A percentile compares a stretch with the other conserved stretches of the same genome.
Conservation (phyloP, 169 alveolate species). For the Babesia bigemina region DNA sequence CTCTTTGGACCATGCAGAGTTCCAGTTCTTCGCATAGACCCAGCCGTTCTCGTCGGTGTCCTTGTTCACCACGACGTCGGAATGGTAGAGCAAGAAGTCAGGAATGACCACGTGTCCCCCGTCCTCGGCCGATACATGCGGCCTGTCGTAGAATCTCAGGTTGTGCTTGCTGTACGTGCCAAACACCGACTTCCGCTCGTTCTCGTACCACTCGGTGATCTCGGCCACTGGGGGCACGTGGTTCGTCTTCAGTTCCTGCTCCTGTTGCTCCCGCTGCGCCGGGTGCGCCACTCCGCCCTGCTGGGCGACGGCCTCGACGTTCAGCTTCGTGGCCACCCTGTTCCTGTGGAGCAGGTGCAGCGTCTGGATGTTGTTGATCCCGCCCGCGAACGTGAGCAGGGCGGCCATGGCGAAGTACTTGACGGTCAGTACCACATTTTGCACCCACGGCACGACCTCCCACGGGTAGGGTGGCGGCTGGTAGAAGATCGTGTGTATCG, state of each 20-base stretch:
- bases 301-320: constrained; percentile 23
- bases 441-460: constrained; percentile 39
- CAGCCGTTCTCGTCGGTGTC: constrained; percentile 67
- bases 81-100: constrained; percentile 8
- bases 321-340: constrained; percentile 43
- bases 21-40: constrained; percentile 63
- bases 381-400: constrained; percentile 57
- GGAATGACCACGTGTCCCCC: constrained; percentile 36
- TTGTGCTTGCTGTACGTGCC: constrained; percentile 47
- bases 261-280: not conserved
- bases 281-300: not conserved
- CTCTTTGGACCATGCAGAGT: constrained; percentile 37
- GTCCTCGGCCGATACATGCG: constrained; percentile 48
- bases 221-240: not conserved
- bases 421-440: constrained; percentile 47
- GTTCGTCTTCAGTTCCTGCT: not conserved
- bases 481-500: constrained; percentile 48
- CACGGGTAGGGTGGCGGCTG: constrained; percentile 60
- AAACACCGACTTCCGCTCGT: constrained; percentile 59
- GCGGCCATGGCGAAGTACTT: constrained; percentile 31
- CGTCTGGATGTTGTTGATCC: constrained; percentile 40
- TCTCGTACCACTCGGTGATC: constrained; percentile 51
- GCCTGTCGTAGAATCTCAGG: constrained; percentile 54
- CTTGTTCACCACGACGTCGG: constrained; percentile 24
- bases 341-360: constrained; percentile 64